Evolutionary conservation across 1,284 basidiomycete species (phyloP).

Genomic region (Papiliotrema flavescens): DNA sequence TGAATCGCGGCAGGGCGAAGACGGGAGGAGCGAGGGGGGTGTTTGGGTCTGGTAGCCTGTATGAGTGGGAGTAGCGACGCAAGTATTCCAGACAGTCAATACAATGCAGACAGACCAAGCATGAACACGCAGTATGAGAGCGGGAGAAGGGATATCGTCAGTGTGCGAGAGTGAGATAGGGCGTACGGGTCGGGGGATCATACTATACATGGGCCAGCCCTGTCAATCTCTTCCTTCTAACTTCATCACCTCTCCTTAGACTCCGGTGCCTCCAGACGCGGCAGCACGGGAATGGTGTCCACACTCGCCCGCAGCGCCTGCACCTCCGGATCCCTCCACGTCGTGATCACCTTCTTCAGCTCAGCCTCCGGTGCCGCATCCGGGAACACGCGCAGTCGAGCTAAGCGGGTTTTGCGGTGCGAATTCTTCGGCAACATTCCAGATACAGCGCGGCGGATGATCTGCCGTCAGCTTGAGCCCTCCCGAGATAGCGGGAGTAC

Average conservation of each 20-base stretch:
- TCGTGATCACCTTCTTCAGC: constrained; percentile 32
- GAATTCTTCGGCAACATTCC: constrained; percentile 98
- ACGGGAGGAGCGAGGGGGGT: constrained; percentile 43
- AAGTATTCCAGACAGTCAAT: too few species aligned
- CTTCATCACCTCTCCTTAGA: too few species aligned
- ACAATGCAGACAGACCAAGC: too few species aligned
- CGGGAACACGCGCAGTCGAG: constrained; percentile 79
- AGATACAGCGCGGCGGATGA: constrained; percentile 89
- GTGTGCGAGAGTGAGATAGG: too few species aligned
- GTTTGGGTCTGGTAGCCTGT: constrained; percentile 42
- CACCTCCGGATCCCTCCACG: constrained; percentile 30
- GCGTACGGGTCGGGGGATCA: too few species aligned
- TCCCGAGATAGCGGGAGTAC: neutral
- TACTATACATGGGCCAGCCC: too few species aligned
- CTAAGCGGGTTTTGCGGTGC: constrained; percentile 76
- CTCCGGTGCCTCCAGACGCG: too few species aligned
- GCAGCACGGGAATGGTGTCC: too few species aligned
- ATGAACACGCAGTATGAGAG: too few species aligned
- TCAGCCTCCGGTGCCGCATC: constrained; percentile 47
- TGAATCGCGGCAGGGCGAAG: constrained; percentile 63
- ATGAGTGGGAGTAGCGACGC: constrained; percentile 21
- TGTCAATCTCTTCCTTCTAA: too few species aligned
- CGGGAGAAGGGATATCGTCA: too few species aligned
- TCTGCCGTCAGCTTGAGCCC: constrained; percentile 53
- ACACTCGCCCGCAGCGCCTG: too few species aligned